A percentile compares a stretch with the other conserved stretches of the same genome.
These are phyloP conservation scores for Kwoniella shivajii DNA, from an alignment of 1,284 basidiomycete genomes.

Conservation along the genomic window DNA sequence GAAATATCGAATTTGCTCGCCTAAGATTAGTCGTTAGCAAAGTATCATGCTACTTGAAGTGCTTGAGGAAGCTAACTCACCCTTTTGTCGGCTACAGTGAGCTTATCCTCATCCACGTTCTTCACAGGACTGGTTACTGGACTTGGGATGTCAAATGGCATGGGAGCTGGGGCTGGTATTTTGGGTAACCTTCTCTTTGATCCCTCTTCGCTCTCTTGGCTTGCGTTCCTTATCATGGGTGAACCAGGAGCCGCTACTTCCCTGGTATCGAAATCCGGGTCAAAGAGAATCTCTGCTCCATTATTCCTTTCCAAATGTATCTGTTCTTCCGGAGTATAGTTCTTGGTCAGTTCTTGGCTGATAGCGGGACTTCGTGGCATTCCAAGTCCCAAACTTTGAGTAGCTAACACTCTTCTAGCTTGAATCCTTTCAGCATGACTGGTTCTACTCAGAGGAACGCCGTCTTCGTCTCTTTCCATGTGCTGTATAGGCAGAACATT, in stretches of 20 bases:
- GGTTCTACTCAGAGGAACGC: slow-evolving; percentile 69
- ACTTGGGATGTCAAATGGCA: slow-evolving; percentile 37
- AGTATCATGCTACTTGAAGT: too few relatives aligned
- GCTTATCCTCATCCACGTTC: slow-evolving; percentile 1
- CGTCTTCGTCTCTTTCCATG: slow-evolving; percentile 60
- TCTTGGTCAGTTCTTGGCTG: slow-evolving; percentile 14
- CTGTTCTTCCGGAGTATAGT: slow-evolving; percentile 13
- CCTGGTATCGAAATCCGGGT: background rate
- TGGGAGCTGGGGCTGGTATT: slow-evolving; percentile 35
- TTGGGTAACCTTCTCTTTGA: slow-evolving; percentile 33
- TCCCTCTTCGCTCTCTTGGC: slow-evolving; percentile 11
- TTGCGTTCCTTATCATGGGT: background rate
- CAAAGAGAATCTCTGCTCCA: slow-evolving; percentile 17
- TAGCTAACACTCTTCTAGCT: slow-evolving; percentile 49
- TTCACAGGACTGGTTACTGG: slow-evolving; percentile 32
- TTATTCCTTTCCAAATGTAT: slow-evolving; percentile 7
- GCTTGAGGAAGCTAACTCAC: slow-evolving; percentile 19
- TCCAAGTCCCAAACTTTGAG: slow-evolving; percentile 49
- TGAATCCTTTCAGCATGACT: slow-evolving; percentile 60
- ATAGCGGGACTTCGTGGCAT: slow-evolving; percentile 37
- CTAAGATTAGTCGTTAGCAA: slow-evolving; percentile 10
- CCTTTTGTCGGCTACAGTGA: slow-evolving; percentile 19
- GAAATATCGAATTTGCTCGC: slow-evolving; percentile 34
- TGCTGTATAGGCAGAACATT: slow-evolving; percentile 27
- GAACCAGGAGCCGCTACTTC: background rate